Evolutionary conservation across 2,329 filamentous ascomycete species (phyloP), one percentile per base, ranked within the genome.

Genomic region (Ophiostoma perfectum): DNA sequence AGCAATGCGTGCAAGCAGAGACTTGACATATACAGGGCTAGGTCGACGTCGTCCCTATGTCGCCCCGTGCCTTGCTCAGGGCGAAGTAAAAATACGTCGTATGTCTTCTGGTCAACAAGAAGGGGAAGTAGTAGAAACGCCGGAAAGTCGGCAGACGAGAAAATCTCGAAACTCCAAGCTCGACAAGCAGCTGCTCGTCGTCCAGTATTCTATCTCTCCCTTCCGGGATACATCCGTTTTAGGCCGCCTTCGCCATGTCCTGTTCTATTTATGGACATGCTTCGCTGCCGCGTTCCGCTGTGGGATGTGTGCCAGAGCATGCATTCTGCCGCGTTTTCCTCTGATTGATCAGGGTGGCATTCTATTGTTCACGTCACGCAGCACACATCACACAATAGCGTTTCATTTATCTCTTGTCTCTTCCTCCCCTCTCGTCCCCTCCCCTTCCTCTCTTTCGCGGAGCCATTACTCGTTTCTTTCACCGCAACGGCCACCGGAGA

Each of bases 211-310:
- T n/a, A n/a, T n/a, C 45, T 5, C 14, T 49, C 14, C 45, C 11
- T 8, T 9, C 55, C 27, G 27, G 55, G 27, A 60, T 60, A 12
- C 55, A 38, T 60, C 55, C 55, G 27, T 39, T 60, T 16, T 38
- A 38, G 27, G 55, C 55, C 55, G 55, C 27, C 12, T 12, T 27
- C 27, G 27, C 27, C 27, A 27, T 27, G 27, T 27, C 27, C 27
- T 60, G 55, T 60, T 60, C 55, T 60, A 60, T 60, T 60, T 39
- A 18, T 60, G 27, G 55, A 38, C 55, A 27, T 60, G 27, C 55
- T 38, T 14, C 38, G 27, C 27, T 60, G 55, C 55, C 55, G 55
- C 55, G 55, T 60, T 27, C 55, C 55, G 55, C 55, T 60, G 38
- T 9, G 14, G 14, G 27, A 38, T 60, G 5, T 58, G 52, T 58